Percentiles rank a stretch among this genome's conserved stretches.
Evolutionary conservation across 257 asterid species (phyloP).

Genomic region (Handroanthus guayacan): DNA sequence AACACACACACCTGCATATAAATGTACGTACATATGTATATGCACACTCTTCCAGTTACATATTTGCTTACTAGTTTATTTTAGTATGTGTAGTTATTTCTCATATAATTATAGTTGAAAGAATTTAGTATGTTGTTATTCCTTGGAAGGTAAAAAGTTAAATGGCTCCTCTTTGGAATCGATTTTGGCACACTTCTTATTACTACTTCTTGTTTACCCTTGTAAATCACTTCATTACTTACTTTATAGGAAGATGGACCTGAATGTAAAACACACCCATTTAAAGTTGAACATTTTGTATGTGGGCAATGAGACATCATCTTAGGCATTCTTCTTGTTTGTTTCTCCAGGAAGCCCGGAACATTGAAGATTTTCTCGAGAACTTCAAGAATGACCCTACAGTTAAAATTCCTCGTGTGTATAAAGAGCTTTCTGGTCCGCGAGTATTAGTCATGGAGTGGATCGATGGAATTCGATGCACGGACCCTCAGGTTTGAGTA

Average conservation of each 20-base stretch:
- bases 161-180: conserved; percentile 22
- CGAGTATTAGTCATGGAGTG: conserved; percentile 99
- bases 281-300: not conserved
- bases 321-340: conserved; percentile 23
- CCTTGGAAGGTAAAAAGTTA: conserved; percentile 2
- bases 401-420: conserved; percentile 93
- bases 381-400: conserved; percentile 95
- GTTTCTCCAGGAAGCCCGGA: conserved; percentile 88
- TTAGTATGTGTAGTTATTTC: conserved; percentile 4
- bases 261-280: conserved; percentile 18
- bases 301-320: conserved; percentile 2
- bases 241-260: conserved; percentile 6
- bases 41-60: not conserved
- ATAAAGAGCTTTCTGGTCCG: conserved; percentile 85
- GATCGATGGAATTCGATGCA: conserved; percentile 99
- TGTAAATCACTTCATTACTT: conserved; percentile 12
- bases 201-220: not conserved
- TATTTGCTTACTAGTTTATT: conserved; percentile 14
- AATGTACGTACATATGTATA: not conserved
- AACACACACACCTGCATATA: not conserved
- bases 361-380: conserved; percentile 95
- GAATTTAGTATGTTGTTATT: not conserved
- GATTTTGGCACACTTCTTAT: conserved; percentile 11
- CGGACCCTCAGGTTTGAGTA: conserved; percentile 85
- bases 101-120: not conserved